These are phyloP conservation scores for Penicillium canescens DNA, from an alignment of 495 filamentous ascomycete genomes.

Conservation along the genomic window DNA sequence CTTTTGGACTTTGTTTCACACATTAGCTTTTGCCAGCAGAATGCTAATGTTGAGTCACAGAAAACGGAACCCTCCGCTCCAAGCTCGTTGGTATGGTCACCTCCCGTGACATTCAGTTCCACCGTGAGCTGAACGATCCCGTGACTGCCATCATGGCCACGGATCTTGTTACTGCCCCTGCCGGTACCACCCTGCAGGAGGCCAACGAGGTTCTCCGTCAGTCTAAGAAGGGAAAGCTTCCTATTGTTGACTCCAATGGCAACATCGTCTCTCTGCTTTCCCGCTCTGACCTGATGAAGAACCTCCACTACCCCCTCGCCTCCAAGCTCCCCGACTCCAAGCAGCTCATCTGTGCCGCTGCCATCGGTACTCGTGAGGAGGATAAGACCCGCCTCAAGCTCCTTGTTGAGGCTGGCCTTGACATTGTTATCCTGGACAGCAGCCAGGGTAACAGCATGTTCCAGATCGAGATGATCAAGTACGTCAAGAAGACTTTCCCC, in stretches of 20 bases:
- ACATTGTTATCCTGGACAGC: conserved; percentile 93
- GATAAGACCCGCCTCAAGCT: conserved; percentile 85
- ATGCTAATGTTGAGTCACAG: conserved; percentile 50
- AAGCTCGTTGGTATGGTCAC: conserved; percentile 97
- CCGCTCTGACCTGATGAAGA: conserved; percentile 97
- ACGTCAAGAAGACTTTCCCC: conserved; percentile 83
- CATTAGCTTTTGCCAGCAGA: conserved; percentile 30
- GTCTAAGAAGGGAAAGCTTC: conserved; percentile 99
- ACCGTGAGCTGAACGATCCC: conserved; percentile 63
- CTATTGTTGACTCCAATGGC: conserved; percentile 83
- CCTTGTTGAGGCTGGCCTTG: conserved; percentile 91
- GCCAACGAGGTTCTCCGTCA: conserved; percentile 90
- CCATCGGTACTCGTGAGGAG: conserved; percentile 90
- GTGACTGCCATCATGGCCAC: conserved; percentile 93
- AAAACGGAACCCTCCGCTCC: conserved; percentile 87
- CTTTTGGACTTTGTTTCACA: conserved; percentile 11
- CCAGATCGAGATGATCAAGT: conserved; percentile 96
- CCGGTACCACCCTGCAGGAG: conserved; percentile 81
- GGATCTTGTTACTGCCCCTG: conserved; percentile 86
- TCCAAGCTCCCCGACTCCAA: conserved; percentile 97
- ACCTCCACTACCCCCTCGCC: conserved; percentile 92
- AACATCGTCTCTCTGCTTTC: conserved; percentile 95
- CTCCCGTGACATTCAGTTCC: conserved; percentile 96
- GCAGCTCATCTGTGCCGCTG: conserved; percentile 92
- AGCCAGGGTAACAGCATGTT: conserved; percentile 97